Conservation (phyloP, 306 rosid genomes). For the Chamaecrista fasciculata region DNA sequence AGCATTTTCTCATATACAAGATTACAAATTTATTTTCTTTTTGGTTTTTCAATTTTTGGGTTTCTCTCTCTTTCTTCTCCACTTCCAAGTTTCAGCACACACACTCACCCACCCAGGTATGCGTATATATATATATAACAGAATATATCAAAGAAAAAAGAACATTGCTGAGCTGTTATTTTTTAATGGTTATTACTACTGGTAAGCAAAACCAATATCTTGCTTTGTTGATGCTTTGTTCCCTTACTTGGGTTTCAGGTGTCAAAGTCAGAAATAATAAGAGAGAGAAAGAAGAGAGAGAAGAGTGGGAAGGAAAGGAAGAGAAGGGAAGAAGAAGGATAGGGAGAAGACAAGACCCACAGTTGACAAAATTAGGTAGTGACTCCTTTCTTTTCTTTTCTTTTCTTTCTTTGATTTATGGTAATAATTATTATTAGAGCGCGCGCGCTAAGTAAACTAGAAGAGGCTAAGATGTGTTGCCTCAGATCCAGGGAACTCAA, state of each 20-base stretch:
- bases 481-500: constrained; percentile 89
- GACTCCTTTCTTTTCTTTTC: constrained; percentile 23
- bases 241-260: constrained; percentile 55
- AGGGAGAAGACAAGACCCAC: constrained; percentile 30
- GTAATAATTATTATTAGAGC: constrained; percentile 38
- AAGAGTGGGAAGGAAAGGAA: constrained; percentile 16
- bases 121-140: constrained; percentile 14
- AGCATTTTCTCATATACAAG: constrained; percentile 3
- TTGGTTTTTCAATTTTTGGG: background rate
- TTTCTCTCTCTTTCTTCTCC: constrained; percentile 16
- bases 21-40: background rate
- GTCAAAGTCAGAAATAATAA: constrained; percentile 26
- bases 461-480: constrained; percentile 69
- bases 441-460: constrained; percentile 41
- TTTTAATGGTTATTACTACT: no score
- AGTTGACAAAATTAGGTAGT: constrained; percentile 75
- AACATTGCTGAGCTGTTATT: constrained; percentile 37
- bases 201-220: constrained; percentile 29
- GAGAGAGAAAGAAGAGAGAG: constrained; percentile 8
- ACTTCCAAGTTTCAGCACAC: constrained; percentile 13
- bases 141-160: background rate
- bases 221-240: constrained; percentile 43
- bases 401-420: constrained; percentile 34
- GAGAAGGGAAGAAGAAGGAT: background rate
- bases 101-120: constrained; percentile 22